These are phyloP conservation scores for Periconia sp. DNA, from an alignment of 2,329 filamentous ascomycete genomes.

Conservation along the genomic window DNA sequence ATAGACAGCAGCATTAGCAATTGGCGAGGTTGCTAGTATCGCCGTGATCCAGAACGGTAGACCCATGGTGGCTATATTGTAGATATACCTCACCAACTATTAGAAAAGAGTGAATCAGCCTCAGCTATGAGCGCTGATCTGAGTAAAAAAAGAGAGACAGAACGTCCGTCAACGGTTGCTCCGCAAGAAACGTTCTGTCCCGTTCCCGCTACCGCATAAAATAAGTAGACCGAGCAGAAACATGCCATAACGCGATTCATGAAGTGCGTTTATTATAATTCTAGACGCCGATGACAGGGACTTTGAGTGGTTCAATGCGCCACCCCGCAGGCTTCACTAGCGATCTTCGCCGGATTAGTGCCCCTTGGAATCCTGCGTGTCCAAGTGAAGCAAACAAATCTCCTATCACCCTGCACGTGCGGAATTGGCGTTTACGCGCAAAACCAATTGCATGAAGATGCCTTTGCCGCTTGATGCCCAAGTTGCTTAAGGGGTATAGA, in stretches of 20 bases:
- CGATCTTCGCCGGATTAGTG: background rate
- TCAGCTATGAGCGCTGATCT: background rate
- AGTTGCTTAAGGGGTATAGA: background rate
- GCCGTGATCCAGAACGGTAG: slow-evolving; percentile 23
- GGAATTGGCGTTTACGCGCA: background rate
- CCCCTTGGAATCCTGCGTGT: background rate
- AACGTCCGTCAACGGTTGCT: background rate
- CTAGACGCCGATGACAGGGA: background rate
- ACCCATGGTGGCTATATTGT: background rate
- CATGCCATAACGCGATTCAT: background rate
- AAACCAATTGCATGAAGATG: background rate
- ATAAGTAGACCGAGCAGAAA: background rate
- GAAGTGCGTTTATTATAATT: background rate
- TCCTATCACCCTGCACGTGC: background rate
- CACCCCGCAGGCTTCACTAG: background rate
- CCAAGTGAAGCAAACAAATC: background rate
- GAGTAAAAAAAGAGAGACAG: background rate
- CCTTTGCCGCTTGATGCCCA: background rate
- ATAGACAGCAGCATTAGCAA: slow-evolving; percentile 12
- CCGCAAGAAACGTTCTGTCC: too few species aligned
- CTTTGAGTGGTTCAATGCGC: background rate
- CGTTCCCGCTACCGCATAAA: too few species aligned
- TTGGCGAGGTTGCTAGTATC: slow-evolving; percentile 22
- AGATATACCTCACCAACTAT: background rate
- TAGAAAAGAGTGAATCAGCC: background rate